Evolutionary conservation across 495 filamentous ascomycete genomes (phyloP).

Genomic region (Bryoglossum gracile): DNA sequence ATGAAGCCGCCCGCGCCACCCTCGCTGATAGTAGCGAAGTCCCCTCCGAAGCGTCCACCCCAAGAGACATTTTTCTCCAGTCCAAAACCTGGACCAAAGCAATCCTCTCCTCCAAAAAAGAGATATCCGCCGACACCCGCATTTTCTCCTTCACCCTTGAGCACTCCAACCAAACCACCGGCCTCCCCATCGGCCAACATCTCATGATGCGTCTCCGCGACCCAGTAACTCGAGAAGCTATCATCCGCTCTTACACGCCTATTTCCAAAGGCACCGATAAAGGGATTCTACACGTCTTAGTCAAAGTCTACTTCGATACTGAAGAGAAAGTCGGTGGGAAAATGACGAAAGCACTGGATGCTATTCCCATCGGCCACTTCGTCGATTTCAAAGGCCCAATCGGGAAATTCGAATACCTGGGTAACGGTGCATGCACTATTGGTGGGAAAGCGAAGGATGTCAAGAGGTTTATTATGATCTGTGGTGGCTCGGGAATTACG

Average conservation of each 20-base stretch:
- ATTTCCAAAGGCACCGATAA: slow-evolving; percentile 55
- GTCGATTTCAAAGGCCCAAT: slow-evolving; percentile 90
- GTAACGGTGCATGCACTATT: slow-evolving; percentile 56
- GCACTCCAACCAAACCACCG: slow-evolving; percentile 60
- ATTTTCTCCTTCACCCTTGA: slow-evolving; percentile 80
- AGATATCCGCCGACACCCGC: slow-evolving; percentile 72
- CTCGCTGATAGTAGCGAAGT: slow-evolving; percentile 33
- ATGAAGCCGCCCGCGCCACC: slow-evolving; percentile 45
- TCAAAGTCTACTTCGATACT: slow-evolving; percentile 79
- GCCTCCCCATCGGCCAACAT: slow-evolving; percentile 84
- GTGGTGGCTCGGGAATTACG: slow-evolving; percentile 82
- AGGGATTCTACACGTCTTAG: slow-evolving; percentile 64
- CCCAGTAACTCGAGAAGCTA: slow-evolving; percentile 55
- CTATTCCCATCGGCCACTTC: slow-evolving; percentile 57
- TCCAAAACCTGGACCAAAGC: slow-evolving; percentile 64
- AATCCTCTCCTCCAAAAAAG: slow-evolving; percentile 54
- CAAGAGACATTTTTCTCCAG: slow-evolving; percentile 58
- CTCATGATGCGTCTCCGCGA: slow-evolving; percentile 79
- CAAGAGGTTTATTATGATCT: slow-evolving; percentile 78
- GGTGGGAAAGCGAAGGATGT: slow-evolving; percentile 52
- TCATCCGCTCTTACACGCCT: slow-evolving; percentile 87
- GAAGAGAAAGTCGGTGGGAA: slow-evolving; percentile 56
- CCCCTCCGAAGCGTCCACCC: slow-evolving; percentile 22
- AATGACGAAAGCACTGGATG: slow-evolving; percentile 79
- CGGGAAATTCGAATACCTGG: slow-evolving; percentile 79